Conservation (phyloP, 2,329 filamentous ascomycete species). For the Bipolaris oryzae region DNA sequence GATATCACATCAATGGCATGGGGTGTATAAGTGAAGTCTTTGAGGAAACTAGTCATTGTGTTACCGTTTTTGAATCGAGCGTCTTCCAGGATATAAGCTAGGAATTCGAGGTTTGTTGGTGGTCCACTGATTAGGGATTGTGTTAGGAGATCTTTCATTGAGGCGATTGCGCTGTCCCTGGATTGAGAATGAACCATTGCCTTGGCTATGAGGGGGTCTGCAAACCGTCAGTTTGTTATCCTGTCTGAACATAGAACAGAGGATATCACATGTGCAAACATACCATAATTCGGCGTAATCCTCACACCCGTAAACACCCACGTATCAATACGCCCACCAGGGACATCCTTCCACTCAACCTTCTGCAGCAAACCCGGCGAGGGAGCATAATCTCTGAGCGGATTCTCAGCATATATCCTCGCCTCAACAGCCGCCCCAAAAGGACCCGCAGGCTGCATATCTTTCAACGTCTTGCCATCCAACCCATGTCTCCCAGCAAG, state of each 20-base stretch:
- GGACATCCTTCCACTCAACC: slow-evolving; percentile 60
- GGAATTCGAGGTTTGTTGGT: slow-evolving; percentile 64
- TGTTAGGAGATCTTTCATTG: slow-evolving; percentile 53
- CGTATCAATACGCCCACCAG: slow-evolving; percentile 64
- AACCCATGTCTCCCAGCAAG: slow-evolving; percentile 55
- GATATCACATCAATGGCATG: slow-evolving; percentile 62
- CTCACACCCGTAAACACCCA: slow-evolving; percentile 65
- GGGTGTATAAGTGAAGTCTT: slow-evolving; percentile 57
- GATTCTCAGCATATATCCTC: slow-evolving; percentile 64
- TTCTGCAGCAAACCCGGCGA: slow-evolving; percentile 64
- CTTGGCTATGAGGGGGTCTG: slow-evolving; percentile 62
- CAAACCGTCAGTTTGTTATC: not conserved
- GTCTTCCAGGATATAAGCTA: slow-evolving; percentile 57
- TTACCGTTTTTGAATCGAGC: slow-evolving; percentile 55
- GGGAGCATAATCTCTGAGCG: slow-evolving; percentile 63
- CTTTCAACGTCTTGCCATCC: slow-evolving; percentile 48
- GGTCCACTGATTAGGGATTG: slow-evolving; percentile 59
- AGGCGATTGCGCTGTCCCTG: slow-evolving; percentile 52
- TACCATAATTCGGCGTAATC: slow-evolving; percentile 62
- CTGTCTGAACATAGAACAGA: not conserved
- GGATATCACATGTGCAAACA: not conserved
- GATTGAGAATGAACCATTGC: slow-evolving; percentile 60
- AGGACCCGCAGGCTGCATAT: slow-evolving; percentile 52
- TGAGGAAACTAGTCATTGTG: slow-evolving; percentile 64
- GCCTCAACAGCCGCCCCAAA: slow-evolving; percentile 60